Conservation (phyloP, 345 rosid genomes). For the Theobroma cacao region DNA sequence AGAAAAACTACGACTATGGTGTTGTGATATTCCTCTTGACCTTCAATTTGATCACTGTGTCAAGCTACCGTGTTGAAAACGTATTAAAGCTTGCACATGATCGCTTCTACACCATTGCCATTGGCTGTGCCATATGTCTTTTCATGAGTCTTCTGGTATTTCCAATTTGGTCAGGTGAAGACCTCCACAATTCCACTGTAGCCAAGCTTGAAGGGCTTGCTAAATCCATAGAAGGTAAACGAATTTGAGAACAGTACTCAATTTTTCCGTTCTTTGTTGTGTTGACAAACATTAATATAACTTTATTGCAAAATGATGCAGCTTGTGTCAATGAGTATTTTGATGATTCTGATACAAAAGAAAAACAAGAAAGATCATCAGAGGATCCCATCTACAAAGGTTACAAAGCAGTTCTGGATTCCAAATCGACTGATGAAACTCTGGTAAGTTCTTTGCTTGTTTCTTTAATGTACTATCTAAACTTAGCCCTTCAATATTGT, state of each 20-base stretch:
- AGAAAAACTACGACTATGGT: constrained; percentile 87
- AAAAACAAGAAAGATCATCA: constrained; percentile 16
- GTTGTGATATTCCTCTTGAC: constrained; percentile 86
- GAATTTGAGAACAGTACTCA: neutral
- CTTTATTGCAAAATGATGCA: constrained; percentile 22
- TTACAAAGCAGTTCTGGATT: constrained; percentile 72
- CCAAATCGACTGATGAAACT: constrained; percentile 73
- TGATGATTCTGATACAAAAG: constrained; percentile 31
- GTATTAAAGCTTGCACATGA: constrained; percentile 63
- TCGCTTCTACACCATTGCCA: constrained; percentile 62
- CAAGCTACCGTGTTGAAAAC: constrained; percentile 64
- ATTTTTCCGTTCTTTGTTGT: neutral
- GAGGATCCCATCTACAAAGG: constrained; percentile 60
- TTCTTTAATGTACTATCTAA: neutral
- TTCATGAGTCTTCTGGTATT: constrained; percentile 66
- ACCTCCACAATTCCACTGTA: constrained; percentile 69
- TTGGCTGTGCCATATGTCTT: constrained; percentile 79
- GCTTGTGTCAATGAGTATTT: constrained; percentile 77
- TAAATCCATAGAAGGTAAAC: constrained; percentile 58
- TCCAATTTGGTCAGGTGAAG: constrained; percentile 90
- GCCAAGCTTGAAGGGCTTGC: constrained; percentile 77
- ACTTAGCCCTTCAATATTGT: neutral
- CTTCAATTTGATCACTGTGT: constrained; percentile 74
- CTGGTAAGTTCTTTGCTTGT: constrained; percentile 38
- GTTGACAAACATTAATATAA: neutral